Evolutionary conservation across 164 flowering plant genomes (phyloP).

Genomic region (Malania oleifera): DNA sequence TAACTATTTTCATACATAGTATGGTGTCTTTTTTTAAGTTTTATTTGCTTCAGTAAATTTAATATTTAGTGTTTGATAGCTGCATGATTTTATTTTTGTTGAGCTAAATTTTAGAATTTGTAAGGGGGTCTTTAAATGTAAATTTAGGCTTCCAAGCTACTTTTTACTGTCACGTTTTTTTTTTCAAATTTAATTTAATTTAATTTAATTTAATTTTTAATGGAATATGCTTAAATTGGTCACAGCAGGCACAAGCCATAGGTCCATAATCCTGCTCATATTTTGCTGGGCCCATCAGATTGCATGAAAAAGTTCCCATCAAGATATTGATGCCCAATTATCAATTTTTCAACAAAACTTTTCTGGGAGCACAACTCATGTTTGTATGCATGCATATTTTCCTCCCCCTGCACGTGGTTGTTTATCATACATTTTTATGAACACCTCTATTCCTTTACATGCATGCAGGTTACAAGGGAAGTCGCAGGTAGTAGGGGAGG

Average conservation of each 20-base stretch:
- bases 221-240: no score
- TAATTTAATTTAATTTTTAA: no score
- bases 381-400: background rate
- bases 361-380: background rate
- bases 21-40: background rate
- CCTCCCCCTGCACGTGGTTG: background rate
- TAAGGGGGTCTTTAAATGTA: no score
- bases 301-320: background rate
- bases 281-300: background rate
- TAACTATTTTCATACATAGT: background rate
- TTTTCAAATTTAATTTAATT: no score
- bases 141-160: no score
- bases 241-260: no score
- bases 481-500: constrained; percentile 84
- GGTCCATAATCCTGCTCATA: background rate
- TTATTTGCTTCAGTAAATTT: background rate
- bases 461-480: constrained; percentile 81
- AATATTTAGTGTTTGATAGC: no score
- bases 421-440: background rate
- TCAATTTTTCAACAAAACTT: no score
- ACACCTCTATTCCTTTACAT: background rate
- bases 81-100: no score
- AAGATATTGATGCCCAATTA: no score
- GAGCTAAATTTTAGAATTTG: no score
- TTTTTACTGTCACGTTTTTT: background rate